A percentile compares a stretch with the other conserved stretches of the same genome.
phyloP scores from a whole-genome alignment of 2,329 filamentous ascomycete genomes.

The Phialophora chinensis region DNA sequence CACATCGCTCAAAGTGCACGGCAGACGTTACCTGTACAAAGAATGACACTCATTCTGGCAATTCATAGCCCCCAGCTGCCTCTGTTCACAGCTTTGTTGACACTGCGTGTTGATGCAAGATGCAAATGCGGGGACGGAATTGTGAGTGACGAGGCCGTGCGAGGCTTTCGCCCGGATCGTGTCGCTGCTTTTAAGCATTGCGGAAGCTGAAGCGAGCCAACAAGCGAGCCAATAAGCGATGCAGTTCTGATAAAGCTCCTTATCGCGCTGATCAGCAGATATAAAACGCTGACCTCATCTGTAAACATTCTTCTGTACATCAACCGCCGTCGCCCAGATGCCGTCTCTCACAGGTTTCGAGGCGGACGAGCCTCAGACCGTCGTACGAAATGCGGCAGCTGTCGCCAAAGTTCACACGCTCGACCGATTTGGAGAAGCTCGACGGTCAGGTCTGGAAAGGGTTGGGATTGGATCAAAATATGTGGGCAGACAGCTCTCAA shows the following conservation, averaged over 20 bases:
- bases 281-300: conserved; percentile 6
- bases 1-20: not conserved
- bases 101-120: conserved; percentile 1
- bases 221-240: conserved; percentile 6
- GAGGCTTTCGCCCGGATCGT: not conserved
- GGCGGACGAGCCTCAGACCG: not conserved
- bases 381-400: not conserved
- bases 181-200: conserved; percentile 8
- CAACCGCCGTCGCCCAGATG: not conserved
- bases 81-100: not conserved
- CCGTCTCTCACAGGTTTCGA: not conserved
- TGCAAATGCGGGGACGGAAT: conserved; percentile 5
- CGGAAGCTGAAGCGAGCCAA: not conserved
- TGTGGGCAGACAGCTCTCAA: not conserved
- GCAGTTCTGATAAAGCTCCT: not conserved
- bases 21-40: conserved; percentile 64
- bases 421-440: not conserved
- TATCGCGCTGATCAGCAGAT: not conserved
- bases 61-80: conserved; percentile 7
- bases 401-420: not conserved
- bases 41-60: conserved; percentile 68
- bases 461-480: not conserved
- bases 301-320: not conserved
- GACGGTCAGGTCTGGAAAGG: not conserved
- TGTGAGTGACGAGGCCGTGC: not conserved